Conservation (phyloP, 2,329 filamentous ascomycete species). For the Acephala macrosclerotiorum region DNA sequence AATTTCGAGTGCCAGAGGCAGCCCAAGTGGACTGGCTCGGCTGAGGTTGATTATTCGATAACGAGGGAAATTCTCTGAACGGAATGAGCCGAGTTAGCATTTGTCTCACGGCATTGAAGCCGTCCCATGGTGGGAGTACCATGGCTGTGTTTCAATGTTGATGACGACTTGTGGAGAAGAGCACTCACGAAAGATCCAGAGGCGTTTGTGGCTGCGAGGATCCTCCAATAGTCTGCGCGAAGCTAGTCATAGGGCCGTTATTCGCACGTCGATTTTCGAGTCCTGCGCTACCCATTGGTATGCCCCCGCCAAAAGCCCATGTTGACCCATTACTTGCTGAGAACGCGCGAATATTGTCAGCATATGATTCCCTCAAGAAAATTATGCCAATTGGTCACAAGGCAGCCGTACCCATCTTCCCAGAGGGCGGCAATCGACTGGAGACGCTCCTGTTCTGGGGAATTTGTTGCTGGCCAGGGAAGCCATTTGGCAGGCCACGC, state of each 20-base stretch:
- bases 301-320: constrained; percentile 68
- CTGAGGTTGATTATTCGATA: constrained; percentile 64
- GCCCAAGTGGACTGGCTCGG: constrained; percentile 45
- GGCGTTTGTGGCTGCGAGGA: constrained; percentile 68
- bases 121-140: constrained; percentile 8
- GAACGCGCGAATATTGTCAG: constrained; percentile 34
- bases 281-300: constrained; percentile 65
- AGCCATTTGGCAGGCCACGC: constrained; percentile 67
- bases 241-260: constrained; percentile 68
- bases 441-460: constrained; percentile 64
- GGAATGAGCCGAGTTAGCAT: constrained; percentile 26
- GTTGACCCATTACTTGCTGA: constrained; percentile 50
- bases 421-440: constrained; percentile 68
- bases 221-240: constrained; percentile 67
- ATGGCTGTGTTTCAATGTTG: background rate
- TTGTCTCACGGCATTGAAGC: constrained; percentile 3
- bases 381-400: background rate
- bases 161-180: background rate
- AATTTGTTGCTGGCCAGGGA: constrained; percentile 63
- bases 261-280: constrained; percentile 60
- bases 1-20: constrained; percentile 38
- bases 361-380: constrained; percentile 17
- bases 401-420: constrained; percentile 65
- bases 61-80: constrained; percentile 68
- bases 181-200: constrained; percentile 70